These are phyloP conservation scores for Allantophomopsis lycopodina DNA, from an alignment of 2,329 filamentous ascomycete genomes.

Conservation along the genomic window DNA sequence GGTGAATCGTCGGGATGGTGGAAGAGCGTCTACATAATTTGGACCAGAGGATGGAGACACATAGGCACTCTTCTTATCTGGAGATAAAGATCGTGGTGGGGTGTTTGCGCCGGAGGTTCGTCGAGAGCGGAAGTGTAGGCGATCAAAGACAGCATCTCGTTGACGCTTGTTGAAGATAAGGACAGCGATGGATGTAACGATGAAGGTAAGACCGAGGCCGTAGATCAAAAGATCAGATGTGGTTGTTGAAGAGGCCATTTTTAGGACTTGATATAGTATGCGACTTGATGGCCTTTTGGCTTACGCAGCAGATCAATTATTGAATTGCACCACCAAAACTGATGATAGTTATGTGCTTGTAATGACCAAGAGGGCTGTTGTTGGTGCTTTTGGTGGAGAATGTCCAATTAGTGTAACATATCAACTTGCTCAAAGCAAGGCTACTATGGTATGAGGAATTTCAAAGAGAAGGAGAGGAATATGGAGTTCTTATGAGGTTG, in stretches of 20 bases:
- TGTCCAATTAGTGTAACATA: too few relatives aligned
- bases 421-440: too few relatives aligned
- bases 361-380: too few relatives aligned
- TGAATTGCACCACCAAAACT: too few relatives aligned
- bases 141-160: constrained; percentile 10
- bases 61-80: not conserved
- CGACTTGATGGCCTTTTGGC: too few relatives aligned
- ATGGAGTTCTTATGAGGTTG: too few relatives aligned
- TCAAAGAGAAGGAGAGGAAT: too few relatives aligned
- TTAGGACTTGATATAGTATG: not conserved
- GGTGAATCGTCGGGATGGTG: constrained; percentile 13
- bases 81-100: constrained; percentile 16
- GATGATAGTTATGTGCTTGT: too few relatives aligned
- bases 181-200: constrained; percentile 8
- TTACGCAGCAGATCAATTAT: too few relatives aligned
- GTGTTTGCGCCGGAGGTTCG: constrained; percentile 16
- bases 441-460: too few relatives aligned
- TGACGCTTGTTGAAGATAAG: constrained; percentile 10
- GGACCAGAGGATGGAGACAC: not conserved
- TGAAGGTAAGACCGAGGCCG: constrained; percentile 10
- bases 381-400: too few relatives aligned
- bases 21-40: constrained; percentile 9
- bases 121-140: constrained; percentile 12
- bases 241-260: constrained; percentile 7
- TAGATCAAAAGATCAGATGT: constrained; percentile 11